Percentiles rank a stretch among this genome's conserved stretches.
Evolutionary conservation across 2,329 filamentous ascomycete genomes (phyloP).

Genomic region (Tolypocladium ovalisporum): DNA sequence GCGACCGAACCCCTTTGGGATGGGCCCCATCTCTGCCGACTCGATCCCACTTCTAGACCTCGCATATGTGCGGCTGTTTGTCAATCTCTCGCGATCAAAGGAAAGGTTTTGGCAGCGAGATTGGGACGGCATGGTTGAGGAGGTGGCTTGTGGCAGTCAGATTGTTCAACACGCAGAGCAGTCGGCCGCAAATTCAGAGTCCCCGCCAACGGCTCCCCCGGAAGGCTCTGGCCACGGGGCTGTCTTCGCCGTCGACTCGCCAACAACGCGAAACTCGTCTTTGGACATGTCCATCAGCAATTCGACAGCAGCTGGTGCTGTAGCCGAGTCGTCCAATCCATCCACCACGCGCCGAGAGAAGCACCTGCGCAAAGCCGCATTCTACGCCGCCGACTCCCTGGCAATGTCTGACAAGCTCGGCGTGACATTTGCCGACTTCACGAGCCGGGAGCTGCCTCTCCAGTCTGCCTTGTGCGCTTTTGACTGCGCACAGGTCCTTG

Average conservation of each 20-base stretch:
- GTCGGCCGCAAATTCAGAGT: slow-evolving; percentile 38
- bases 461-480: slow-evolving; percentile 89
- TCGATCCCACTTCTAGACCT: slow-evolving; percentile 85
- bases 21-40: slow-evolving; percentile 76
- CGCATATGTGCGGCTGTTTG: slow-evolving; percentile 84
- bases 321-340: slow-evolving; percentile 18
- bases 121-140: slow-evolving; percentile 83
- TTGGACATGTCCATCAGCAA: slow-evolving; percentile 27
- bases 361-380: slow-evolving; percentile 86
- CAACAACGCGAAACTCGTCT: slow-evolving; percentile 36
- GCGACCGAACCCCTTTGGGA: slow-evolving; percentile 71
- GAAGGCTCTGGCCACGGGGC: slow-evolving; percentile 35
- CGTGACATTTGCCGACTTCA: slow-evolving; percentile 74
- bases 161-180: slow-evolving; percentile 62
- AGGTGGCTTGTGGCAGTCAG: slow-evolving; percentile 68
- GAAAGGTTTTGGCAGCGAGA: slow-evolving; percentile 92
- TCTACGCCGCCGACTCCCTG: slow-evolving; percentile 86
- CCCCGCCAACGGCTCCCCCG: slow-evolving; percentile 21
- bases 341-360: slow-evolving; percentile 66
- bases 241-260: slow-evolving; percentile 40
- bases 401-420: slow-evolving; percentile 80
- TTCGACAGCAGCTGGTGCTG: background rate
- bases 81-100: slow-evolving; percentile 85
- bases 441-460: slow-evolving; percentile 73
- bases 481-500: slow-evolving; percentile 86